Conservation (phyloP, 1,139 yeast species). For the Suhomyces terraborum region DNA sequence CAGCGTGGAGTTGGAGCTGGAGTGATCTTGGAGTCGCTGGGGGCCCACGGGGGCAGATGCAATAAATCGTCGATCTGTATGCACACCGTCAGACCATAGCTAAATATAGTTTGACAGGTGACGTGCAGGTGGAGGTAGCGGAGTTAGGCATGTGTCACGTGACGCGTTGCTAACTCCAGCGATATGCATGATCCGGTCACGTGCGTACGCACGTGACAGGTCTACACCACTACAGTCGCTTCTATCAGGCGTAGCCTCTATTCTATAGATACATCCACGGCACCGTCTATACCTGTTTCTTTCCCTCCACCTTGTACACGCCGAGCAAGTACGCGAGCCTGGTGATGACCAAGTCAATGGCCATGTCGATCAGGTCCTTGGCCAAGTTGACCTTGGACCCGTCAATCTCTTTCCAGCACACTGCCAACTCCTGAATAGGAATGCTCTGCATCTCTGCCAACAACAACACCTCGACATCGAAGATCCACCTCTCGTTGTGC, state of each 20-base stretch:
- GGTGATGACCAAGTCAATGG: conserved; percentile 89
- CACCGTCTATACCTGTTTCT: conserved; percentile 10
- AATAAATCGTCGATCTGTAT: not conserved
- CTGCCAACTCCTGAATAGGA: conserved; percentile 73
- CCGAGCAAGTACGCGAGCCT: conserved; percentile 87
- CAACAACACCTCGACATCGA: conserved; percentile 89
- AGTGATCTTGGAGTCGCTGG: too few species aligned
- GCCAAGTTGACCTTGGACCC: conserved; percentile 95
- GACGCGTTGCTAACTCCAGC: too few species aligned
- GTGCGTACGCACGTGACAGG: not conserved
- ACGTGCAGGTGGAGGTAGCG: too few species aligned
- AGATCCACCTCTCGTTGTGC: conserved; percentile 98
- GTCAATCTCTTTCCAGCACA: conserved; percentile 95
- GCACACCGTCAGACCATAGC: not conserved
- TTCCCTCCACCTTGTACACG: conserved; percentile 52
- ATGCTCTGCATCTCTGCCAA: conserved; percentile 74
- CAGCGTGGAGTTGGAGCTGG: too few species aligned
- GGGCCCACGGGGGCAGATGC: not conserved
- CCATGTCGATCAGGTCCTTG: conserved; percentile 89
- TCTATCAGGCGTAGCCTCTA: too few species aligned
- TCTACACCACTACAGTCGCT: too few species aligned
- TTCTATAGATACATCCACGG: not conserved
- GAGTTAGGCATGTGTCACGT: too few species aligned
- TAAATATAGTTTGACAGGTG: conserved; percentile 1
- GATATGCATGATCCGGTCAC: not conserved